Conservation (phyloP, 2,329 filamentous ascomycete species). For the Colletotrichum liaoningense region DNA sequence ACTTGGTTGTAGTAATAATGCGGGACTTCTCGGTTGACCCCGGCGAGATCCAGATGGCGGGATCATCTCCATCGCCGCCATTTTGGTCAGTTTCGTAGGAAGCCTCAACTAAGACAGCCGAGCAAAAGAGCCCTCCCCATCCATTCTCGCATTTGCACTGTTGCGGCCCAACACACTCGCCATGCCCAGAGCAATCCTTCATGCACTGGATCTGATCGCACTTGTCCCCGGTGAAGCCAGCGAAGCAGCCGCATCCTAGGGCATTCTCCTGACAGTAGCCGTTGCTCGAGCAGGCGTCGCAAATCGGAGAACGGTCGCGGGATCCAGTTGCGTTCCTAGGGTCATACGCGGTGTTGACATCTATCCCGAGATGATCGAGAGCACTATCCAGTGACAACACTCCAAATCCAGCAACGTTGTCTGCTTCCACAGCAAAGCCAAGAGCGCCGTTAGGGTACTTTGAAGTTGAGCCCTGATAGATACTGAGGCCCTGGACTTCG, state of each 20-base stretch:
- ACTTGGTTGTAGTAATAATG: conserved; percentile 65
- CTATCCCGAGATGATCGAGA: conserved; percentile 47
- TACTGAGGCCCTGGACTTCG: conserved; percentile 53
- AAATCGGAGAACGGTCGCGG: conserved; percentile 43
- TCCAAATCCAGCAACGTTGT: conserved; percentile 52
- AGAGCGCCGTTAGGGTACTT: conserved; percentile 52
- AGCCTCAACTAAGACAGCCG: conserved; percentile 54
- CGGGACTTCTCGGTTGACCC: conserved; percentile 53
- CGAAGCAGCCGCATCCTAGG: conserved; percentile 54
- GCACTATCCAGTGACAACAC: conserved; percentile 50
- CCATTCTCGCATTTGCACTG: conserved; percentile 52
- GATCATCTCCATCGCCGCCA: conserved; percentile 59
- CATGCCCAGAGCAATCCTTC: conserved; percentile 54
- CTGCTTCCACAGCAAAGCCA: conserved; percentile 54
- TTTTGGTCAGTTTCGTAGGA: conserved; percentile 56
- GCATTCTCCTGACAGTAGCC: conserved; percentile 49
- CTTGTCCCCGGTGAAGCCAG: conserved; percentile 50
- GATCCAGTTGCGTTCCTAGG: conserved; percentile 44
- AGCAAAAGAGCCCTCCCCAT: conserved; percentile 59
- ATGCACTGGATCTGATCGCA: conserved; percentile 52
- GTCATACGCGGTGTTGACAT: conserved; percentile 51
- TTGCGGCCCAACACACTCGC: conserved; percentile 54
- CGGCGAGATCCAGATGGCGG: conserved; percentile 61
- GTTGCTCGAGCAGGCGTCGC: conserved; percentile 47
- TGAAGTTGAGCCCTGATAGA: conserved; percentile 51